Base-by-base conservation (phyloP, 495 filamentous ascomycete species). In the Neurospora sp. region DNA sequence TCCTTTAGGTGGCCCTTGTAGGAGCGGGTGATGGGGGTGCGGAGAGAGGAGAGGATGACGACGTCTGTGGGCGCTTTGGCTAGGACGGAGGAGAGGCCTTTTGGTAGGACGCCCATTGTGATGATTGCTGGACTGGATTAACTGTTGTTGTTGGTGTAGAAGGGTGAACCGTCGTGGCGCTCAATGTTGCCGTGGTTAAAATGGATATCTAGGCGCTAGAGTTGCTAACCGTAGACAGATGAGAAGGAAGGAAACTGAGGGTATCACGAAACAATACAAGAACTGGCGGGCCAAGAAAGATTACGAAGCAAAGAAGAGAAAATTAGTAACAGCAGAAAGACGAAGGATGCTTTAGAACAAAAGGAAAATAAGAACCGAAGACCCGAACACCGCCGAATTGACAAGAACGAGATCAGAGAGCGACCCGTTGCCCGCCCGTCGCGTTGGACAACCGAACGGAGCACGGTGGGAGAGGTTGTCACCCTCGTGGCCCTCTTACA, bases 11-110 rank as follows among this genome's bases (percentile, higher is more conserved):
- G 88, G 76, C 94, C 94, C 81, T 93, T 92, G 82, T 90, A 89
- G 72, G 92, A 91, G 73, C 93, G 92, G 69, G 90, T 91, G 75
- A 97, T 89, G 42, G 94, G 91, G 21, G 94, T 97, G 62, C 94
- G 93, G 72, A 97, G 88, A 9, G 93, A 90, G 39, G 94, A 94
- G 74, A 96, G 90, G 79, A 98, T 92, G 80, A 98, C 93, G 66
- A 94, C 88, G 81, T 97, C 94, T 34, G 89, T 87, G 21, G 93
- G 92, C 5, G 90, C 85, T 80, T 94, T 97, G 78, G 90, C 84
- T 45, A 97, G 90, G 77, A 97, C 90, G 77, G 92, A 88, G 73
- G 88, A 88, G 74, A 94, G 82, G 76, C 93, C 92, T 72, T 79
- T 80, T 15, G 83, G 83, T 71, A 85, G 78, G 69, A 70, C 70